Conservation (phyloP, 768 basidiomycete genomes). For the Pisolithus tinctorius region DNA sequence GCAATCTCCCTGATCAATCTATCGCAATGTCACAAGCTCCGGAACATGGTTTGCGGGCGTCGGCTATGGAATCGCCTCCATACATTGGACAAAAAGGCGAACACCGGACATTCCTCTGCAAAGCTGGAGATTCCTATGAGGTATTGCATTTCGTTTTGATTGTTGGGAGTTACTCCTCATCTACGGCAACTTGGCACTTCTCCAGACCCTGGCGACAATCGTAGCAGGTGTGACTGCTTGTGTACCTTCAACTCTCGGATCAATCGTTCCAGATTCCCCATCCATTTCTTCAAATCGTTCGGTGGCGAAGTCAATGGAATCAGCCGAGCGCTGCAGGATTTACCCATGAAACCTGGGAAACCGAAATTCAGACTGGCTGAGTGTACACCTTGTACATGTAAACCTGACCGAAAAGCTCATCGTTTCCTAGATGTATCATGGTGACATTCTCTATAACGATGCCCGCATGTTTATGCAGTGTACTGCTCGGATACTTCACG, state of each 20-base stretch:
- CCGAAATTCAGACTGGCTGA: slow-evolving; percentile 32
- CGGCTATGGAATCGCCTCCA: too few relatives aligned
- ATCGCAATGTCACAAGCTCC: too few relatives aligned
- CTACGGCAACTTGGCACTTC: slow-evolving; percentile 72
- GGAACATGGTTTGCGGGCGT: too few relatives aligned
- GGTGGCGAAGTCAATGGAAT: slow-evolving; percentile 4
- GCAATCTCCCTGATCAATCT: too few relatives aligned
- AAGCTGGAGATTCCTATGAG: too few relatives aligned
- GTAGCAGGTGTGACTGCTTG: slow-evolving; percentile 84
- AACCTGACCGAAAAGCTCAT: slow-evolving; percentile 4
- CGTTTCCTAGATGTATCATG: slow-evolving; percentile 55
- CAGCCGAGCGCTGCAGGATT: slow-evolving; percentile 15
- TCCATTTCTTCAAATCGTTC: slow-evolving; percentile 2
- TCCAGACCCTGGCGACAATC: slow-evolving; percentile 90
- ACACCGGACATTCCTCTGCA: too few relatives aligned
- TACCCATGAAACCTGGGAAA: slow-evolving; percentile 20
- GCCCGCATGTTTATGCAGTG: slow-evolving; percentile 70
- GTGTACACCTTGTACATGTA: slow-evolving; percentile 21
- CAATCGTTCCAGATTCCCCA: slow-evolving; percentile 41
- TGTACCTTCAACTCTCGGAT: slow-evolving; percentile 66
- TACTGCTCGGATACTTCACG: too few relatives aligned
- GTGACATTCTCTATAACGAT: slow-evolving; percentile 75
- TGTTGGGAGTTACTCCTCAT: too few relatives aligned
- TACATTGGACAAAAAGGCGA: too few relatives aligned
- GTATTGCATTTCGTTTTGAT: too few relatives aligned